phyloP scores from a whole-genome alignment of 805 yeast species.

The Jamesozyma lodderae region DNA sequence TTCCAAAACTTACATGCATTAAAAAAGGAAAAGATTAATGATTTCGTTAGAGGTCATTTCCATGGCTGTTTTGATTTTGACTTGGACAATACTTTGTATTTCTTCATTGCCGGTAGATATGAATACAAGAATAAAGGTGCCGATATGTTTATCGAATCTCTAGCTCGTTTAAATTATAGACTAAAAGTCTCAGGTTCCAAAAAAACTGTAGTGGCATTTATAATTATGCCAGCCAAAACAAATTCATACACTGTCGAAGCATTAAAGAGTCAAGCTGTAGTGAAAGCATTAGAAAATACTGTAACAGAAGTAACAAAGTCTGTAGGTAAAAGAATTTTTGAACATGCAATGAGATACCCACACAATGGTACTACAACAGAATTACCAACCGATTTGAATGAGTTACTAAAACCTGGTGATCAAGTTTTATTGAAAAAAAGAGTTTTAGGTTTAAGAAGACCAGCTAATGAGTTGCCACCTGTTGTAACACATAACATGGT shows the following conservation, averaged over 20 bases:
- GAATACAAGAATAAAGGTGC: slow-evolving; percentile 96
- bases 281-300: slow-evolving; percentile 80
- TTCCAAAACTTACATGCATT: slow-evolving; percentile 93
- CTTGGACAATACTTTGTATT: slow-evolving; percentile 85
- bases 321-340: slow-evolving; percentile 81
- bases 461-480: slow-evolving; percentile 71
- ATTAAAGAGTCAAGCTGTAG: slow-evolving; percentile 90
- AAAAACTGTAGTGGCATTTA: slow-evolving; percentile 91
- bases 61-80: slow-evolving; percentile 95
- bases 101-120: slow-evolving; percentile 94
- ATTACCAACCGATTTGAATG: slow-evolving; percentile 70
- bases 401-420: slow-evolving; percentile 77
- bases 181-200: slow-evolving; percentile 75
- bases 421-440: slow-evolving; percentile 83
- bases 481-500: slow-evolving; percentile 95
- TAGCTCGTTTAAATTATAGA: slow-evolving; percentile 84
- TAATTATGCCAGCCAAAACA: slow-evolving; percentile 95
- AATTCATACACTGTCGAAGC: slow-evolving; percentile 94
- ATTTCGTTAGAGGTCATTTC: slow-evolving; percentile 92
- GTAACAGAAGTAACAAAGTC: slow-evolving; percentile 78
- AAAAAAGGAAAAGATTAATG: slow-evolving; percentile 85
- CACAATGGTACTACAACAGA: slow-evolving; percentile 44
- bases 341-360: slow-evolving; percentile 72
- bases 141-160: slow-evolving; percentile 85
- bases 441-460: slow-evolving; percentile 81